Evolutionary conservation across 495 filamentous ascomycete genomes (phyloP).

Genomic region (Glarea lozoyensis): DNA sequence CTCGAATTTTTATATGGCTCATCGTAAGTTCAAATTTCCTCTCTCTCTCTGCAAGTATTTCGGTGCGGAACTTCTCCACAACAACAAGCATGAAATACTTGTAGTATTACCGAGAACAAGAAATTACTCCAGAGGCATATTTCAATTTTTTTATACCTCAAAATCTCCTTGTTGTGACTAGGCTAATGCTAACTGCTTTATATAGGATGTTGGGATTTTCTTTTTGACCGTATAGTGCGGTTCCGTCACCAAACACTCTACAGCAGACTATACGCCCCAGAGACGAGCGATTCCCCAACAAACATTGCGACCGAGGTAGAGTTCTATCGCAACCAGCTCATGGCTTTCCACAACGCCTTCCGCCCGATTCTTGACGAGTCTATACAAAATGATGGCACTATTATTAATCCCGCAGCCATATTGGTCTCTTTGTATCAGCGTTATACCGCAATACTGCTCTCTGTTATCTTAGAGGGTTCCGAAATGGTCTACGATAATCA

Average conservation of each 20-base stretch:
- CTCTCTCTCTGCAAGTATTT: too few species aligned
- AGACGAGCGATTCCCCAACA: slow-evolving; percentile 1
- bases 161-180: too few species aligned
- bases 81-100: too few species aligned
- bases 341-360: slow-evolving; percentile 11
- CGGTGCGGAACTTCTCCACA: too few species aligned
- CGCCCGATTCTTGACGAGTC: slow-evolving; percentile 12
- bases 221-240: slow-evolving; percentile 17
- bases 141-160: too few species aligned
- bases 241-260: slow-evolving; percentile 14
- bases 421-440: slow-evolving; percentile 16
- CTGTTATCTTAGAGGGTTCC: slow-evolving; percentile 1
- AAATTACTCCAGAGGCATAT: too few species aligned
- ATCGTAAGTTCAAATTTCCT: too few species aligned
- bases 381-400: slow-evolving; percentile 3
- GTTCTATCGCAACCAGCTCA: slow-evolving; percentile 2
- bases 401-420: slow-evolving; percentile 9
- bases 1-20: slow-evolving; percentile 9
- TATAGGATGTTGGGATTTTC: slow-evolving; percentile 21
- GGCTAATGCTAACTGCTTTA: too few species aligned
- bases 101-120: too few species aligned
- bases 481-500: slow-evolving; percentile 19
- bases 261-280: slow-evolving; percentile 6
- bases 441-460: slow-evolving; percentile 4
- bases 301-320: not conserved